Evolutionary conservation across 768 basidiomycete species (phyloP), one percentile per base, ranked within the genome.

Genomic region (Porpolomopsis calyptriformis): DNA sequence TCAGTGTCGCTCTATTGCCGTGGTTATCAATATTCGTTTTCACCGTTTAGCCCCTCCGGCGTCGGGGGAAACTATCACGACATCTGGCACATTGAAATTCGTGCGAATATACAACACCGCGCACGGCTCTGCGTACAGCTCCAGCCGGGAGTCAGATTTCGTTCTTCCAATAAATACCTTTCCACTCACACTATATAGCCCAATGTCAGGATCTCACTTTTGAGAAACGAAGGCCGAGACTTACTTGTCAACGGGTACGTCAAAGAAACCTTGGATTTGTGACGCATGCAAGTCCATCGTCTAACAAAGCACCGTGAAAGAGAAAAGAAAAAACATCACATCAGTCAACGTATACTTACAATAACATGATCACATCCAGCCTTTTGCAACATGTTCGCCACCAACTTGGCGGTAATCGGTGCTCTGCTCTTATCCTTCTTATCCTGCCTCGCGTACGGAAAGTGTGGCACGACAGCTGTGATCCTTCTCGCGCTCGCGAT

Each of bases 201-300:
- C 20, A 39, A 25, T 42, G 35, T 40, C 48, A 42, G 47, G 48
- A 43, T 20, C 25, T 22, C 23, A 31, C 18, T 40, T 44, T 38
- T n/a, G 45, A 49, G 29, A 43, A 27, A 18, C 6, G 16, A 27
- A 35, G 20, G 19, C 35, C 16, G 34, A n/a, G 33, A 79, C 90
- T 76, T 61, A 94, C 90, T 99, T 98, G 74, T 99, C 96, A 57
- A 97, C 94, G 6, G 96, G 96, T 36, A 98, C 93, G 64, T 98
- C 94, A 64, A 99, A 99, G 71, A 99, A 99, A 4, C 96, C 96
- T 68, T 99, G 96, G 52, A 99, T 98, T 61, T 99, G 96, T 1
- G 91, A 94, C 25, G 96, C 96, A 61, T 99, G 94, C 49, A 98
- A 71, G 67, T 99, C 96, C 91, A 98, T 96, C 7, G 94, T 98